Base-by-base conservation (phyloP, 306 rosid genomes). In the Cotoneaster glaucophyllus region DNA sequence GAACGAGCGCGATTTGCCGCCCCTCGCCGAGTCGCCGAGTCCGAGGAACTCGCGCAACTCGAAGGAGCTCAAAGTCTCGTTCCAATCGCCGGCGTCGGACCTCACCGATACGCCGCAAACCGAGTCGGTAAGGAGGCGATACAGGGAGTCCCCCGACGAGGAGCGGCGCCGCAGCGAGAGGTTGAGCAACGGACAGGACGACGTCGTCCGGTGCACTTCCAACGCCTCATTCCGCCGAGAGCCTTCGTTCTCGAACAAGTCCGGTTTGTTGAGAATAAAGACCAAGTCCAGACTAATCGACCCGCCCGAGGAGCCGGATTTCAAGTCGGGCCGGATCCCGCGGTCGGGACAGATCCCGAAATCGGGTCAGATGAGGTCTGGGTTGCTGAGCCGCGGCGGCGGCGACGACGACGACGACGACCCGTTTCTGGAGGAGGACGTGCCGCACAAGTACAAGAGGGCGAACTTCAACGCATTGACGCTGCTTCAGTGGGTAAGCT, bases 201-300 rank as follows among this genome's bases (percentile, higher is more conserved):
- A 95, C 82, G 97, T 90, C 0, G 21, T 92, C 2, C 85, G 86
- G 79, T 95, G 99, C 65, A 80, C 96, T 29, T 88, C 99, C 0
- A 95, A 95, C 59, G 83, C 87, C 15, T 90, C 91, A 7, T 88
- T 85, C 29, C 84, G 85, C 11, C 82, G 91, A n/a, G 88, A 80
- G 17, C 32, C 73, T 21, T 84, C 98, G 41, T 81, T 90, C 52
- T 41, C 44, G 82, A 85, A 80, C 34, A 85, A 66, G 61, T 88
- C 96, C 0, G 32, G 73, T 2, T 75, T 92, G 82, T 17, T 85
- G 70, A 85, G 82, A 71, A 21, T 85, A 2, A 95, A 85, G 79
- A 89, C 97, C 0, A 82, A 62, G 87, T 92, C 97, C 2, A 85
- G 99, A 41, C 65, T 95, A 32, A 12, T 90, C n/a, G 97, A 90